Conservation (phyloP, 2,329 filamentous ascomycete species). For the Piedraia hortae region DNA sequence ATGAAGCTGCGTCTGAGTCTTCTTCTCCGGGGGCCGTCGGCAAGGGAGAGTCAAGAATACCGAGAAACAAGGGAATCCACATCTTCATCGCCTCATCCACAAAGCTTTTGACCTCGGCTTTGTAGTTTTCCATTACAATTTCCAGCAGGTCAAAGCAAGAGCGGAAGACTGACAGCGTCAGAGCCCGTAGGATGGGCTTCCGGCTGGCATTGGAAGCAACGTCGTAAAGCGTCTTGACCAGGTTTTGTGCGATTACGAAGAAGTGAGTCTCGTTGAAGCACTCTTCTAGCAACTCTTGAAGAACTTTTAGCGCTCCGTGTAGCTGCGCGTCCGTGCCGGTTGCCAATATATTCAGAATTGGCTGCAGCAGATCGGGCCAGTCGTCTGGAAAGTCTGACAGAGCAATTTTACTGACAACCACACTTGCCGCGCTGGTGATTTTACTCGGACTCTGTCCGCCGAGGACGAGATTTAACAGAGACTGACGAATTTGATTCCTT, state of each 20-base stretch:
- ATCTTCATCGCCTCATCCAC: conserved; percentile 52
- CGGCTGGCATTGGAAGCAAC: conserved; percentile 51
- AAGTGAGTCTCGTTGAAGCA: conserved; percentile 86
- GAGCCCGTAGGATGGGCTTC: conserved; percentile 43
- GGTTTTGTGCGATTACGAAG: conserved; percentile 62
- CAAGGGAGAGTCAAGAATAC: conserved; percentile 45
- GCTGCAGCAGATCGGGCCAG: conserved; percentile 73
- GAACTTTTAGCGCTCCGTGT: conserved; percentile 68
- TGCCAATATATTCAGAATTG: conserved; percentile 50
- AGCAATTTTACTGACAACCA: conserved; percentile 79
- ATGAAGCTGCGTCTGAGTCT: conserved; percentile 32
- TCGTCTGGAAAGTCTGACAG: conserved; percentile 77
- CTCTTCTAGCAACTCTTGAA: conserved; percentile 75
- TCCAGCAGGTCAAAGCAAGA: conserved; percentile 85
- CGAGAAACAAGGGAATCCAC: conserved; percentile 78
- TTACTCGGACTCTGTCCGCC: conserved; percentile 50
- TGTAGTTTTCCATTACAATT: conserved; percentile 86
- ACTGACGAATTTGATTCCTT: conserved; percentile 44
- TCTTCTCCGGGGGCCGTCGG: conserved; percentile 33
- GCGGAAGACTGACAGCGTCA: conserved; percentile 74
- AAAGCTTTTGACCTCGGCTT: conserved; percentile 60
- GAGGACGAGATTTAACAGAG: conserved; percentile 51
- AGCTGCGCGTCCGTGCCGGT: conserved; percentile 51
- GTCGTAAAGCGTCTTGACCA: conserved; percentile 59
- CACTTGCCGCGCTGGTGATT: conserved; percentile 70